Base-by-base conservation (phyloP, 2,329 filamentous ascomycete species). In the Colletotrichum sp. region DNA sequence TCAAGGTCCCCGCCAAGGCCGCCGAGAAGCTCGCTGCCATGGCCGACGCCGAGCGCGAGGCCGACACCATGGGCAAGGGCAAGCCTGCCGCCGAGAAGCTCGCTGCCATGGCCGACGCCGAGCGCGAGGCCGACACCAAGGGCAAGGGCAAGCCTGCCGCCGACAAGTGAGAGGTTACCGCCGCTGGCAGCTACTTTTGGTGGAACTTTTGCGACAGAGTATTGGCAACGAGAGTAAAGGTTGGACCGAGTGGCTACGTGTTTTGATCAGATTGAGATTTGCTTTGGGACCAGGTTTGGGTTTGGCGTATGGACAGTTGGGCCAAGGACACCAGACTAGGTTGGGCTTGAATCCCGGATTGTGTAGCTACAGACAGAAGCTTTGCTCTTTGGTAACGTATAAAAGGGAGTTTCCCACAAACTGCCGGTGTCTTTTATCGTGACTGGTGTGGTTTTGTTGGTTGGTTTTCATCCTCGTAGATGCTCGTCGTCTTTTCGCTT, bases 371-470 rank as follows among this genome's bases (percentile, higher is more conserved):
- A 49, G n/a, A 49, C 44, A 49, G 11, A 49, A 1, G 19, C 44
- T 22, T 22, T 49, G 11, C 44, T 49, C 44, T 22, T 22, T 49
- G 1, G 11, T 49, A 49, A 22, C 44, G 6, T n/a, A 49, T 49
- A 22, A 49, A 49, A 49, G 44, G 44, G 44, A 49, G 44, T 1
- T 49, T 49, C 44, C 44, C 11, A 13, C 44, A 49, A 49, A 7
- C 1, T 0, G 44, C 9, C 0, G n/a, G 0, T 49, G 3, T 49
- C 2, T 0, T 49, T 22, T 4, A 13, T 22, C 11, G 36, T 9
- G 8, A 39, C 4, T 5, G 5, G 16, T 9, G 36, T 19, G 8
- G 36, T 39, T 8, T 19, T 19, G 36, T 19, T 25, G 25, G 25
- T 25, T 25, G 25, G 4, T 25, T 25, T 25, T 25, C 25, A 25